A percentile compares a stretch with the other conserved stretches of the same genome.
Evolutionary conservation across 768 basidiomycete genomes (phyloP).

Genomic region (Boletellus emodensis): DNA sequence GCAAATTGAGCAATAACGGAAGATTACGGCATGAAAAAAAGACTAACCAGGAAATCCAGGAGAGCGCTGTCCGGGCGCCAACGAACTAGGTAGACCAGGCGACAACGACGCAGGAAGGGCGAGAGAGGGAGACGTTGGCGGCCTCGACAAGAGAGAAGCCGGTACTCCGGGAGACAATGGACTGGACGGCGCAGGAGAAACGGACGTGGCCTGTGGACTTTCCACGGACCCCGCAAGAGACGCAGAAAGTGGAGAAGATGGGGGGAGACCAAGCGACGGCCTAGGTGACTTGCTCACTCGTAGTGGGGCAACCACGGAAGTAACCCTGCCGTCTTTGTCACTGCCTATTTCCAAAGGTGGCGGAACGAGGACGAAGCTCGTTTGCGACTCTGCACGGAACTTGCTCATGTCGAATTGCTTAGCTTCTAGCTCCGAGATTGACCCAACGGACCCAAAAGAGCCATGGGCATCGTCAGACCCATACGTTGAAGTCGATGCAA

Average conservation of each 20-base stretch:
- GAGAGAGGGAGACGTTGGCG: slow-evolving; percentile 5
- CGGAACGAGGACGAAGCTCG: slow-evolving; percentile 22
- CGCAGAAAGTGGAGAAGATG: slow-evolving; percentile 14
- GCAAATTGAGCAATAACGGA: slow-evolving; percentile 4
- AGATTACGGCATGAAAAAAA: slow-evolving; percentile 4
- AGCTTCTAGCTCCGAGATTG: slow-evolving; percentile 21
- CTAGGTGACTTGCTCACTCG: slow-evolving; percentile 26
- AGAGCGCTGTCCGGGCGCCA: slow-evolving; percentile 21
- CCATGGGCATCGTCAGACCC: slow-evolving; percentile 6
- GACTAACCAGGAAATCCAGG: slow-evolving; percentile 25
- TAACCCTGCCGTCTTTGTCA: not conserved
- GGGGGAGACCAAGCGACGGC: slow-evolving; percentile 14
- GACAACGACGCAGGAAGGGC: slow-evolving; percentile 14
- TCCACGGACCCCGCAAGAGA: slow-evolving; percentile 3
- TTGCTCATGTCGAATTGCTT: slow-evolving; percentile 18
- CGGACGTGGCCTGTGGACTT: slow-evolving; percentile 2
- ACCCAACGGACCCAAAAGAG: slow-evolving; percentile 18
- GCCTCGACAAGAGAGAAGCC: slow-evolving; percentile 5
- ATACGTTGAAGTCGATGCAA: slow-evolving; percentile 16
- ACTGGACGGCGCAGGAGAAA: slow-evolving; percentile 12
- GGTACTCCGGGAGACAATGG: slow-evolving; percentile 9
- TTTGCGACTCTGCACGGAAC: slow-evolving; percentile 3
- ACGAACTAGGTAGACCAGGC: slow-evolving; percentile 15
- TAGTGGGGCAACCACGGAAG: slow-evolving; percentile 21
- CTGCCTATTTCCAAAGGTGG: slow-evolving; percentile 22